A percentile compares a stretch with the other conserved stretches of the same genome.
Conservation (phyloP, 148 eudicot genomes). For the Hydrangea macrophylla region DNA sequence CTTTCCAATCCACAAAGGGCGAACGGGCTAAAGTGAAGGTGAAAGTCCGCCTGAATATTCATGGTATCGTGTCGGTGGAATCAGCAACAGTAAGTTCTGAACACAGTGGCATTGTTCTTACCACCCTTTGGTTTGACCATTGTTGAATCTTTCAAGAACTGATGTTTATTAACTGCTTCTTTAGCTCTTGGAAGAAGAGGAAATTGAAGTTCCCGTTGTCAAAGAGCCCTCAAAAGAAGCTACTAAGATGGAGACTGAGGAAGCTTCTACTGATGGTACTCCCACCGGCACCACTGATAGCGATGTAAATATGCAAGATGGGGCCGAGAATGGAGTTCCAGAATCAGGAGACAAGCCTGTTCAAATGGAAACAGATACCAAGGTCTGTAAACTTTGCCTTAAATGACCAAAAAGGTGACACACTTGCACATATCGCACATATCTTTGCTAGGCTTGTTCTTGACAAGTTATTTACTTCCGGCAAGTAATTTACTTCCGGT, state of each 20-base stretch:
- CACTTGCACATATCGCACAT: too few species aligned
- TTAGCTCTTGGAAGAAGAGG: conserved; percentile 93
- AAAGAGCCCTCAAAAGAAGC: conserved; percentile 55
- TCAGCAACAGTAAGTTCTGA: conserved; percentile 70
- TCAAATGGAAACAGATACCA: conserved; percentile 83
- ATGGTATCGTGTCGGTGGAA: conserved; percentile 78
- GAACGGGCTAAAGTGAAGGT: conserved; percentile 77
- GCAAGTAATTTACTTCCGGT: too few species aligned
- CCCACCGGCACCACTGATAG: conserved; percentile 33
- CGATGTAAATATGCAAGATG: conserved; percentile 89
- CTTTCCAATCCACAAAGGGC: conserved; percentile 64
- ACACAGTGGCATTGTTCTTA: background rate
- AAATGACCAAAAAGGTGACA: too few species aligned
- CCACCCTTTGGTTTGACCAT: background rate
- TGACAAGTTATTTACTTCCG: too few species aligned
- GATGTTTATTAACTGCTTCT: background rate
- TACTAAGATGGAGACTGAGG: conserved; percentile 74
- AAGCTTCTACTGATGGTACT: conserved; percentile 37
- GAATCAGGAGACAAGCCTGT: conserved; percentile 63
- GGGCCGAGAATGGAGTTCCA: conserved; percentile 69
- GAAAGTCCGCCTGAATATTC: conserved; percentile 70
- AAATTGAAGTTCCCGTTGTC: conserved; percentile 65
- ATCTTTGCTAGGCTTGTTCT: background rate
- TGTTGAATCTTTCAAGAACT: background rate
- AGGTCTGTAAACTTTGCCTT: conserved; percentile 37